Percentiles rank a stretch among this genome's conserved stretches.
Conservation (phyloP, 805 yeast species). For the Candida adriatica region DNA sequence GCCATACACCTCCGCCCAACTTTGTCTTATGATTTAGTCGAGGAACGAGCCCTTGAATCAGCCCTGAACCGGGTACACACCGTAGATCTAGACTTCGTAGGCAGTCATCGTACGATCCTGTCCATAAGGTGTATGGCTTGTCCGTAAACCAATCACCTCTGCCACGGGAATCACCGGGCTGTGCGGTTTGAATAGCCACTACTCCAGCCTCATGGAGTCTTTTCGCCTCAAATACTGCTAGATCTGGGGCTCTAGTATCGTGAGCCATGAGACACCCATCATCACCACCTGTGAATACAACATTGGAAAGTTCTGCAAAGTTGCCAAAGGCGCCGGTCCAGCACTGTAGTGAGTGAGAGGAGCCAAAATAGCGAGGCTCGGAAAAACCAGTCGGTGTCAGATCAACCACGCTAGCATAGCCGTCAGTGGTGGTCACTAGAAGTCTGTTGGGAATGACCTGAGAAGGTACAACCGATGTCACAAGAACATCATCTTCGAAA, state of each 20-base stretch:
- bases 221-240: slow-evolving; percentile 29
- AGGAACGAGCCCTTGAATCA: slow-evolving; percentile 48
- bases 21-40: slow-evolving; percentile 35
- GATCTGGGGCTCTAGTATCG: slow-evolving; percentile 41
- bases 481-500: slow-evolving; percentile 41
- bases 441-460: slow-evolving; percentile 33
- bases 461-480: slow-evolving; percentile 61
- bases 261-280: slow-evolving; percentile 72
- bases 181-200: slow-evolving; percentile 63
- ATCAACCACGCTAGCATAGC: slow-evolving; percentile 43
- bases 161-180: slow-evolving; percentile 30
- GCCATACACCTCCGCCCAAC: slow-evolving; percentile 95
- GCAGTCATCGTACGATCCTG: slow-evolving; percentile 90
- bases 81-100: slow-evolving; percentile 66
- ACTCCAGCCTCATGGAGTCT: slow-evolving; percentile 88
- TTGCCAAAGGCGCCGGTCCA: slow-evolving; percentile 81
- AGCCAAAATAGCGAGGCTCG: slow-evolving; percentile 15
- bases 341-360: slow-evolving; percentile 67
- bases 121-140: slow-evolving; percentile 52
- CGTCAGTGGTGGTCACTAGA: slow-evolving; percentile 61
- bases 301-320: slow-evolving; percentile 41
- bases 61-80: slow-evolving; percentile 33
- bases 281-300: slow-evolving; percentile 86
- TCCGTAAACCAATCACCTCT: slow-evolving; percentile 34
- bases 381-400: slow-evolving; percentile 23